Percentiles rank a stretch among this genome's conserved stretches.
These are phyloP conservation scores for Claviceps sp. DNA, from an alignment of 2,329 filamentous ascomycete genomes.

Conservation along the genomic window DNA sequence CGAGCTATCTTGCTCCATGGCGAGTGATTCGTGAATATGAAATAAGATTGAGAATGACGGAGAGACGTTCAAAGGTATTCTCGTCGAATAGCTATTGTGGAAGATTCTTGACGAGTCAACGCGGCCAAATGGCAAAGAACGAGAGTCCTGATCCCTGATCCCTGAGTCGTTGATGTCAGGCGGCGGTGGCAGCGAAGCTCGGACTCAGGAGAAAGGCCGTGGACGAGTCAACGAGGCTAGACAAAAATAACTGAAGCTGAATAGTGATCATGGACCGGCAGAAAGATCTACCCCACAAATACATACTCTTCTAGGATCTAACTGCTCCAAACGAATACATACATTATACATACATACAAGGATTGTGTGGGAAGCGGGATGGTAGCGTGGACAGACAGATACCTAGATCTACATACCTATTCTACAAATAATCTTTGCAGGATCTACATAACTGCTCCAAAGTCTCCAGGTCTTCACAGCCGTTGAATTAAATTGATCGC, in stretches of 20 bases:
- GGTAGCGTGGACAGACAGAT: too few relatives aligned
- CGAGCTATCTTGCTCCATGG: slow-evolving; percentile 37
- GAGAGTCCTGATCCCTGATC: slow-evolving; percentile 3
- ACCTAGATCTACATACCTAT: too few relatives aligned
- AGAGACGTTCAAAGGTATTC: background rate
- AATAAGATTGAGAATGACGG: background rate
- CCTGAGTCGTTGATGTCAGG: slow-evolving; percentile 12
- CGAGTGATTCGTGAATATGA: background rate
- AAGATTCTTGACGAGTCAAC: background rate
- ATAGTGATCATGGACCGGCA: too few relatives aligned
- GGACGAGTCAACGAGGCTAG: background rate
- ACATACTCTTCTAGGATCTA: too few relatives aligned
- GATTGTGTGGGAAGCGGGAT: too few relatives aligned
- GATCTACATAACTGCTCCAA: too few relatives aligned
- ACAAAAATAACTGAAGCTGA: background rate
- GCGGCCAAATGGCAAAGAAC: slow-evolving; percentile 1
- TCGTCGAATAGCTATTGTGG: background rate
- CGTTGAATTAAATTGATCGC: too few relatives aligned
- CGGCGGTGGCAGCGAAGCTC: slow-evolving; percentile 6
- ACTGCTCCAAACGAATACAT: too few relatives aligned
- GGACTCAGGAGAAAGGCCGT: background rate
- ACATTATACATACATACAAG: too few relatives aligned
- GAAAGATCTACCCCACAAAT: too few relatives aligned
- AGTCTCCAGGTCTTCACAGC: too few relatives aligned
- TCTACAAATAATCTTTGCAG: too few relatives aligned